Conservation (phyloP, 1,139 yeast species). For the Yamadazyma diospyri region DNA sequence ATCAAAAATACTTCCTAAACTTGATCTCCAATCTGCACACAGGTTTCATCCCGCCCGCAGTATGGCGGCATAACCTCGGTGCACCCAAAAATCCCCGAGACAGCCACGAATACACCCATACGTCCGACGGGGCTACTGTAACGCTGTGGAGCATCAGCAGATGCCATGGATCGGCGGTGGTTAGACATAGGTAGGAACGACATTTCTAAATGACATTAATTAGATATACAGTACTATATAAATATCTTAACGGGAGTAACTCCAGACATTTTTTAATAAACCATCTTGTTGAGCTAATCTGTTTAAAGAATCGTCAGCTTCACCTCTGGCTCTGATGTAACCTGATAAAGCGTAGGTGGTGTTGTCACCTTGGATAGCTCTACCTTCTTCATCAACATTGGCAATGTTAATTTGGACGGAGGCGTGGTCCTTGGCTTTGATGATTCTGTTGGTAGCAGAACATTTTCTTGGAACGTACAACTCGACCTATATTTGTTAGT, state of each 20-base stretch:
- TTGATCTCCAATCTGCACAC: too few species aligned
- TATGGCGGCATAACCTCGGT: too few species aligned
- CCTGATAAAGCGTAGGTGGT: constrained; percentile 97
- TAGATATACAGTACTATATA: constrained; percentile 22
- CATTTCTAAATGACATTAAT: constrained; percentile 15
- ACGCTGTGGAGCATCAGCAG: not conserved
- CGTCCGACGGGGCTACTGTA: not conserved
- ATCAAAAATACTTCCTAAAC: too few species aligned
- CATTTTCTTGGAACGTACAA: constrained; percentile 99
- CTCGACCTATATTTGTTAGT: constrained; percentile 73
- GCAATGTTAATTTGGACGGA: constrained; percentile 77
- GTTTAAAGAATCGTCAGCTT: constrained; percentile 98
- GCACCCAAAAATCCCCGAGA: not conserved
- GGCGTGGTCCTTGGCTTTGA: constrained; percentile 99
- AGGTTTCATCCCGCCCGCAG: too few species aligned
- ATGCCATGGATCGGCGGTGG: not conserved
- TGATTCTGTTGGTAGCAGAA: constrained; percentile 99
- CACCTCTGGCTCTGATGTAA: constrained; percentile 76
- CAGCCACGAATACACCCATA: not conserved
- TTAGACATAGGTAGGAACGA: not conserved
- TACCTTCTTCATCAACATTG: constrained; percentile 85
- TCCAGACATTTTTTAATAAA: constrained; percentile 97
- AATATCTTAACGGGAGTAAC: constrained; percentile 88
- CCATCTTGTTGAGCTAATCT: constrained; percentile 99
- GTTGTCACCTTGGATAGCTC: constrained; percentile 87